These are phyloP conservation scores for Penicilliopsis zonata DNA, from an alignment of 495 filamentous ascomycete genomes.

Conservation along the genomic window DNA sequence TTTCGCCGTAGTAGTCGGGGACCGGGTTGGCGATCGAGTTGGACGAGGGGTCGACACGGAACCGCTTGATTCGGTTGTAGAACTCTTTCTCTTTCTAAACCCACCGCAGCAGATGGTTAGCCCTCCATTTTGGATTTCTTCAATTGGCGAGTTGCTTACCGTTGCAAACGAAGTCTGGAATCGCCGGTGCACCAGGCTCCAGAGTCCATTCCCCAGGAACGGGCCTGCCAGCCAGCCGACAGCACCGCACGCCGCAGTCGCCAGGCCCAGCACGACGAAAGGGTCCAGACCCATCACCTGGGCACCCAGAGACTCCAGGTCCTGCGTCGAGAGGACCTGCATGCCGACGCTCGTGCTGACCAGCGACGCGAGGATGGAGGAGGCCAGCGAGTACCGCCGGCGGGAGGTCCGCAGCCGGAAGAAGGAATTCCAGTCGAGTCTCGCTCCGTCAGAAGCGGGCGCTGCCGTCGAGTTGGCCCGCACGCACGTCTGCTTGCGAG, in stretches of 20 bases:
- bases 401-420: conserved; percentile 79
- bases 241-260: conserved; percentile 57
- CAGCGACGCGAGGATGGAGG: conserved; percentile 54
- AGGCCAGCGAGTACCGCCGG: conserved; percentile 67
- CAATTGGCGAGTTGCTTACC: conserved; percentile 31
- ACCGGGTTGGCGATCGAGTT: conserved; percentile 60
- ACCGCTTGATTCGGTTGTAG: conserved; percentile 74
- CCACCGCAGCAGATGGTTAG: background rate
- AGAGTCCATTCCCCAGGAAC: conserved; percentile 60
- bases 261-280: conserved; percentile 67
- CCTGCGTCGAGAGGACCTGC: conserved; percentile 46
- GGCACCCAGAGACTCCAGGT: conserved; percentile 54
- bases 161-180: conserved; percentile 53
- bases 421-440: conserved; percentile 86
- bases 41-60: conserved; percentile 74
- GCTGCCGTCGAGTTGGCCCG: conserved; percentile 22
- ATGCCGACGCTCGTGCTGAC: conserved; percentile 47
- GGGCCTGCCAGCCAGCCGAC: conserved; percentile 82
- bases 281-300: conserved; percentile 74
- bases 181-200: conserved; percentile 55
- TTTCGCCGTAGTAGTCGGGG: conserved; percentile 69
- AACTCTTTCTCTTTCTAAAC: conserved; percentile 83
- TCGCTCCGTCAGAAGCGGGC: conserved; percentile 17
- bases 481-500: conserved; percentile 18
- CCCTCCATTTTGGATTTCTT: background rate